Conservation (phyloP, 768 basidiomycete species). For the Collybiopsis confluens region DNA sequence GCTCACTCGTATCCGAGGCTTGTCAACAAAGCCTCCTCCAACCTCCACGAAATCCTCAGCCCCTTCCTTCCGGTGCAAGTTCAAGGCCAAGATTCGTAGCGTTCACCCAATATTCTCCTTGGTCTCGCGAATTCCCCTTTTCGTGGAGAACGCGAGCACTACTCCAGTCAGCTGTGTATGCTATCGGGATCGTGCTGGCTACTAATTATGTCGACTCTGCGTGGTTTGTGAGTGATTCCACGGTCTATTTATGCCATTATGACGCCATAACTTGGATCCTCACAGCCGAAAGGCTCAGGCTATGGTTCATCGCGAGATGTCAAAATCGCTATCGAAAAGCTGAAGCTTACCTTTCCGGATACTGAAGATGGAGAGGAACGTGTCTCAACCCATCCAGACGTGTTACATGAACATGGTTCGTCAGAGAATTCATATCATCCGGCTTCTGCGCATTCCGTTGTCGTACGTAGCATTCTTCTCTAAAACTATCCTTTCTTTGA, state of each 20-base stretch:
- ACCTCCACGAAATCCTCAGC: background rate
- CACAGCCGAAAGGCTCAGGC: constrained; percentile 8
- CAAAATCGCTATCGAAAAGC: constrained; percentile 47
- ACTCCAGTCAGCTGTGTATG: constrained; percentile 33
- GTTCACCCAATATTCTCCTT: constrained; percentile 33
- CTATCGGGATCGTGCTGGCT: constrained; percentile 28
- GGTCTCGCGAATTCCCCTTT: constrained; percentile 34
- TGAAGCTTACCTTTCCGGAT: constrained; percentile 42
- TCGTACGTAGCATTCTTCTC: no score
- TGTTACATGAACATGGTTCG: constrained; percentile 54
- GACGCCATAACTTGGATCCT: background rate
- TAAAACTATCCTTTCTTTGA: background rate
- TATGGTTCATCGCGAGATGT: constrained; percentile 49
- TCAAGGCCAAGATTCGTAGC: constrained; percentile 15
- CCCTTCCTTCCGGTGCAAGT: background rate
- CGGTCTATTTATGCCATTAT: background rate
- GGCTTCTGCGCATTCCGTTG: constrained; percentile 49
- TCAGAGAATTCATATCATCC: constrained; percentile 71
- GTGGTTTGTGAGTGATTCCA: constrained; percentile 20
- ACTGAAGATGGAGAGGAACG: constrained; percentile 16
- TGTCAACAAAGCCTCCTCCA: background rate
- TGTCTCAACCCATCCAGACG: constrained; percentile 48
- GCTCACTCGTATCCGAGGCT: background rate
- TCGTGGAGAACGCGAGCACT: constrained; percentile 26
- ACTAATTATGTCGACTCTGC: constrained; percentile 23